Percentiles rank a stretch among this genome's conserved stretches.
Evolutionary conservation across 2,329 filamentous ascomycete genomes (phyloP).

Genomic region (Chaetomium sp.): DNA sequence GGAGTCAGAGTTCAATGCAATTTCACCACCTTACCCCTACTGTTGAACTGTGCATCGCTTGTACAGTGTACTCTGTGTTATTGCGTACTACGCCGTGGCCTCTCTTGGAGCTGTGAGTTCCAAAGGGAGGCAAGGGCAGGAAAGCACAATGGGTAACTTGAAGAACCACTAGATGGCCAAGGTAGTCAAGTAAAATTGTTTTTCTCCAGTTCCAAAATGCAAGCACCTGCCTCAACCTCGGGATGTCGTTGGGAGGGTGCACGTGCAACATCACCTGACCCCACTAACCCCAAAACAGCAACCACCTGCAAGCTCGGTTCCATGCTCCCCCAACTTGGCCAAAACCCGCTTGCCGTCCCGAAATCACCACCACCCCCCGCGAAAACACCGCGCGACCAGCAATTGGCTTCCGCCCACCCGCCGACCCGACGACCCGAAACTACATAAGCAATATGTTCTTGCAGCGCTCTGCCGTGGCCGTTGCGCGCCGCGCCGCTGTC

Average conservation of each 20-base stretch:
- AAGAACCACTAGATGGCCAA: too few species aligned
- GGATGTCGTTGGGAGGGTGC: not conserved
- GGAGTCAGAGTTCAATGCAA: too few species aligned
- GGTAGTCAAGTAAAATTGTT: too few species aligned
- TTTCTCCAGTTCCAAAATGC: too few species aligned
- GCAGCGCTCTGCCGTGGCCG: slow-evolving; percentile 55
- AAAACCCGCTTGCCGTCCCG: slow-evolving; percentile 7
- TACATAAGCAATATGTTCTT: slow-evolving; percentile 46
- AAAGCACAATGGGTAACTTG: too few species aligned
- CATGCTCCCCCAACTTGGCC: slow-evolving; percentile 1
- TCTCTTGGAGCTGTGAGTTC: too few species aligned
- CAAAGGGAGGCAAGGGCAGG: too few species aligned
- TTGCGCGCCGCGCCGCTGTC: slow-evolving; percentile 53
- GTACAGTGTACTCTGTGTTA: too few species aligned
- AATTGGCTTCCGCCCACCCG: slow-evolving; percentile 8
- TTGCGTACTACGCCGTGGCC: too few species aligned
- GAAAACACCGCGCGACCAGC: slow-evolving; percentile 12
- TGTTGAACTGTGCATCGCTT: too few species aligned
- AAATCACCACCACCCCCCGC: slow-evolving; percentile 15
- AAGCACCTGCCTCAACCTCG: too few species aligned
- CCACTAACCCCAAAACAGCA: slow-evolving; percentile 14
- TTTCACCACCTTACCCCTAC: too few species aligned
- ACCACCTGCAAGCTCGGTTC: slow-evolving; percentile 16
- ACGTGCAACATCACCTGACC: slow-evolving; percentile 17
- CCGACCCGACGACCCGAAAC: slow-evolving; percentile 12